These are phyloP conservation scores for Globisporangium solare DNA, from an alignment of 352 stramenopile genomes.

Conservation along the genomic window DNA sequence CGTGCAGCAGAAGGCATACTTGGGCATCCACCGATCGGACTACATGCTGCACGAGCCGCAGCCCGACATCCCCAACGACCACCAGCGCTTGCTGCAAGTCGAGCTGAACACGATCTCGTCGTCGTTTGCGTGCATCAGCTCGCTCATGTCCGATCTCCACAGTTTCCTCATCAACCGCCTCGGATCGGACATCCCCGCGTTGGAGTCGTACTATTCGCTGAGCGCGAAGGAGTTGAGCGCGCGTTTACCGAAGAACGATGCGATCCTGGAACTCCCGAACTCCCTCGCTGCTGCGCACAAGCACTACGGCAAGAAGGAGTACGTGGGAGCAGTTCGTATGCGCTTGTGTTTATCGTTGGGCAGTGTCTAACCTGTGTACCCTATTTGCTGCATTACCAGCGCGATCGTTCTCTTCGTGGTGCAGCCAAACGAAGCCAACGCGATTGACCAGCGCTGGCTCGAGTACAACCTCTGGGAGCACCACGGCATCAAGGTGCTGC, in stretches of 20 bases:
- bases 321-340: constrained; percentile 15
- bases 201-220: constrained; percentile 54
- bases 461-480: constrained; percentile 90
- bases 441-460: constrained; percentile 91
- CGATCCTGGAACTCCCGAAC: constrained; percentile 59
- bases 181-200: constrained; percentile 35
- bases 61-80: constrained; percentile 22
- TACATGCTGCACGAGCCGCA: constrained; percentile 93
- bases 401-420: constrained; percentile 90
- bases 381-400: constrained; percentile 16
- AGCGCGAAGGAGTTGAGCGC: constrained; percentile 28
- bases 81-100: constrained; percentile 88
- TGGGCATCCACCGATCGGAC: constrained; percentile 91
- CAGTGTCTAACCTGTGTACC: constrained; percentile 3
- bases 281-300: constrained; percentile 61
- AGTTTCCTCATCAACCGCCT: constrained; percentile 54
- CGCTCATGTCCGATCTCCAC: constrained; percentile 91
- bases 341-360: constrained; percentile 2
- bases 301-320: constrained; percentile 71
- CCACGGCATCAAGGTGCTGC: constrained; percentile 73
- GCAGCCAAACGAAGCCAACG: constrained; percentile 84
- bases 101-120: constrained; percentile 99
- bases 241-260: constrained; percentile 59
- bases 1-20: constrained; percentile 72
- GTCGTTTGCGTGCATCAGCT: constrained; percentile 95